Evolutionary conservation across 768 basidiomycete species (phyloP), one percentile per base, ranked within the genome.

Genomic region (Cyathus striatus): DNA sequence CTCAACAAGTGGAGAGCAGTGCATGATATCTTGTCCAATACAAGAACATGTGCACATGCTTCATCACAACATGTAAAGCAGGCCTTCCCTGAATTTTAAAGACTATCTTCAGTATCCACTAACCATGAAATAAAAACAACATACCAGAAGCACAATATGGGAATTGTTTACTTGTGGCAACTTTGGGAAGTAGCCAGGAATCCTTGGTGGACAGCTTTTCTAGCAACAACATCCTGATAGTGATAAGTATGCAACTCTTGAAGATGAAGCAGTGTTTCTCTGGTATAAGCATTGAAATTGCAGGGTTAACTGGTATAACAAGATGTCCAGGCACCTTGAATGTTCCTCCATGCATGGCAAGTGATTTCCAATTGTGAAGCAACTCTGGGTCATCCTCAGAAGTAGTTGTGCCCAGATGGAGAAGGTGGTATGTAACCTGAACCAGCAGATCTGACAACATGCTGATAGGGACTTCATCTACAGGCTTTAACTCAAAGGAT

Each of bases 361-460:
- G 50, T 4, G 58, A 53, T 5, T 50, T 20, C 62, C 62, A 65
- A 46, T 65, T 57, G 38, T 58, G 26, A 23, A 47, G 1, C 2
- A 1, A n/a, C 1, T 42, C 38, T 3, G 57, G 46, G 25, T 59
- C 54, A 12, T 58, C 59, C 12, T 43, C 44, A 1, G 20, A 6
- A 4, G 52, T 55, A 14, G 51, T 46, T 9, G 49, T 51, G 33
- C 52, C 38, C 3, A 62, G 26, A 6, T 50, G 49, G 2, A 63
- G 37, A 20, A 63, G 37, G 25, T 63, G 61, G 34, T 55, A 61
- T 21, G 5, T 25, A 7, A 52, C 47, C 1, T 38, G 34, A 6
- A 55, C 52, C 0, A 45, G 46, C 3, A 44, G 44, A 26, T 63
- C 61, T 2, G 13, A 2, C 3, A 61, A 43, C 33, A 54, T 41